phyloP scores from a whole-genome alignment of 495 filamentous ascomycete genomes.

The Peziza echinospora region DNA sequence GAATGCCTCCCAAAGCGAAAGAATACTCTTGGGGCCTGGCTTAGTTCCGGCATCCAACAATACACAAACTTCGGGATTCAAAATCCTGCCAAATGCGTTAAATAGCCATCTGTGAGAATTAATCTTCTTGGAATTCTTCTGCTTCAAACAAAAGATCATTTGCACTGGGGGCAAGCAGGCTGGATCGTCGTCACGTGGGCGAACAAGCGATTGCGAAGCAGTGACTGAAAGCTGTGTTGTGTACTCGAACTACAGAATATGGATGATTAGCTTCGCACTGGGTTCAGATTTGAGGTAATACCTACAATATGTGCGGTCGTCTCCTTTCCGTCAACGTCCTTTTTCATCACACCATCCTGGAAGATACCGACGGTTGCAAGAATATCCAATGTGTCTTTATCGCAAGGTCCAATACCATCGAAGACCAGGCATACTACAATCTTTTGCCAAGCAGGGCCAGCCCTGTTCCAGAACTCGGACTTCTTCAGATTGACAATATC shows the following conservation, averaged over 20 bases:
- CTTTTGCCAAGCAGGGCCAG: constrained; percentile 24
- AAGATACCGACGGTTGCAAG: constrained; percentile 23
- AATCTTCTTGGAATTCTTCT: constrained; percentile 25
- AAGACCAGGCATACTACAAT: constrained; percentile 25
- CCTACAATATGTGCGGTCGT: constrained; percentile 24
- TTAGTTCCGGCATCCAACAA: constrained; percentile 24
- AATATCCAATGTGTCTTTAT: constrained; percentile 22
- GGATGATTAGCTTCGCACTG: no score
- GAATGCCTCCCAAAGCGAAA: constrained; percentile 23
- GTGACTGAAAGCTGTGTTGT: constrained; percentile 23
- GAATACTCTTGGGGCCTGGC: constrained; percentile 20
- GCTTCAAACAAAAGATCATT: constrained; percentile 24
- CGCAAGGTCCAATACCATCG: constrained; percentile 23
- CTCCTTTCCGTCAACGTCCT: constrained; percentile 21
- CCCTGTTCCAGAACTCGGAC: constrained; percentile 22
- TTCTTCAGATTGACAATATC: constrained; percentile 22
- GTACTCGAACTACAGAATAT: constrained; percentile 19
- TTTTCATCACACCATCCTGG: constrained; percentile 23
- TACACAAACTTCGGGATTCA: constrained; percentile 23
- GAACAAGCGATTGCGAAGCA: constrained; percentile 83
- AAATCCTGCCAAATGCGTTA: constrained; percentile 22
- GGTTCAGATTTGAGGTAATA: no score
- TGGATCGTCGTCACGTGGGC: constrained; percentile 40
- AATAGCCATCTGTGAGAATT: constrained; percentile 26
- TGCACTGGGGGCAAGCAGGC: constrained; percentile 20